Percentiles rank a stretch among this genome's conserved stretches.
phyloP scores from a whole-genome alignment of 768 basidiomycete species.

The Daedaleopsis sinensis region DNA sequence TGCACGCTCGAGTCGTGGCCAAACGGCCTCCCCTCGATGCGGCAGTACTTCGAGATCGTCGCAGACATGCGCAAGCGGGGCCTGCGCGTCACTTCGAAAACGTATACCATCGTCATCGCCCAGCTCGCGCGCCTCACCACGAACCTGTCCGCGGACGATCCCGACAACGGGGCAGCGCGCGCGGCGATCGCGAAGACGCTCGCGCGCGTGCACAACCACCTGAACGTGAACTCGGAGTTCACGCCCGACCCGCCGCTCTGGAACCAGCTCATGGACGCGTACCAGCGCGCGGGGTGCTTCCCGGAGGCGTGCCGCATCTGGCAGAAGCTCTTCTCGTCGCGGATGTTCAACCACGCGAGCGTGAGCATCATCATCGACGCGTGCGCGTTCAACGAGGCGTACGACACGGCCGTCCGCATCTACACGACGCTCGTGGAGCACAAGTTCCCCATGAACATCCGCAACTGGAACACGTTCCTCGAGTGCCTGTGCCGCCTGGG shows the following conservation, averaged over 20 bases:
- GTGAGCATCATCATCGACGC: constrained; percentile 87
- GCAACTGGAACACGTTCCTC: constrained; percentile 82
- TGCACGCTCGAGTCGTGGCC: constrained; percentile 57
- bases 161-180: constrained; percentile 12
- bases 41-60: constrained; percentile 69
- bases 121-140: constrained; percentile 51
- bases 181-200: constrained; percentile 41
- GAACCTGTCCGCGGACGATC: constrained; percentile 24
- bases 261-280: constrained; percentile 90
- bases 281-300: constrained; percentile 76
- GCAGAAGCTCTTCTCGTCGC: constrained; percentile 69
- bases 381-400: constrained; percentile 65
- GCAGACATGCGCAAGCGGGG: constrained; percentile 78
- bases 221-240: constrained; percentile 80
- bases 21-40: constrained; percentile 21
- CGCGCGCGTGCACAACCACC: constrained; percentile 69
- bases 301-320: constrained; percentile 77
- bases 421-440: constrained; percentile 52
- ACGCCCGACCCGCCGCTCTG: constrained; percentile 70
- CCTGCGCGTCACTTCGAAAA: constrained; percentile 53
- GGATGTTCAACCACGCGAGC: constrained; percentile 59
- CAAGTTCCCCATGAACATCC: constrained; percentile 56
- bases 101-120: constrained; percentile 70
- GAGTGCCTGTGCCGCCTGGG: constrained; percentile 84
- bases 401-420: constrained; percentile 55